phyloP scores from a whole-genome alignment of 306 rosid genomes.

The Rosa persica region DNA sequence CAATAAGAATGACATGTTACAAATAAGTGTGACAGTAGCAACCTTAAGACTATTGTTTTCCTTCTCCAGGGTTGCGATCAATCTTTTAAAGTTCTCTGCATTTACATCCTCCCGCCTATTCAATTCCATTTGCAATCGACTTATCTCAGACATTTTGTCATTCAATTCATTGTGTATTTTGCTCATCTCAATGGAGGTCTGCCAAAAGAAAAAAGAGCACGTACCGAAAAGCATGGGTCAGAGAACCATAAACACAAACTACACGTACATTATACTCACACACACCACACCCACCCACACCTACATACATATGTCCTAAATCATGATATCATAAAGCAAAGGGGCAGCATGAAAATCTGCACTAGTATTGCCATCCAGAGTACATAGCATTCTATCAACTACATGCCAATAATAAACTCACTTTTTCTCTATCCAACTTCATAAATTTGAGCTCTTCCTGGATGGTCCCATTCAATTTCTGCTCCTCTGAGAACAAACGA shows the following conservation, averaged over 20 bases:
- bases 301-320: neutral
- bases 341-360: neutral
- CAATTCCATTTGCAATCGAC: conserved; percentile 63
- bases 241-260: conserved; percentile 27
- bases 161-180: conserved; percentile 55
- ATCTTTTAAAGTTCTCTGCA: conserved; percentile 49
- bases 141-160: conserved; percentile 60
- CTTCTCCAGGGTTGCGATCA: conserved; percentile 63
- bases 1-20: neutral
- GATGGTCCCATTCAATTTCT: conserved; percentile 58
- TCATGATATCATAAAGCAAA: neutral
- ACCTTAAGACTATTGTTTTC: conserved; percentile 83
- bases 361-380: neutral
- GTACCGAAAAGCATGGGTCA: conserved; percentile 17
- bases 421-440: conserved; percentile 60
- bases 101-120: conserved; percentile 39
- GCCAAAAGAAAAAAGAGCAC: conserved; percentile 33
- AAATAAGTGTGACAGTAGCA: conserved; percentile 21
- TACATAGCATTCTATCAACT: neutral
- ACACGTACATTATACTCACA: neutral
- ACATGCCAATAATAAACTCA: conserved; percentile 42
- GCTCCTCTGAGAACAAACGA: conserved; percentile 61
- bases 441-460: conserved; percentile 68
- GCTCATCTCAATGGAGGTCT: conserved; percentile 56
- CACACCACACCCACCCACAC: neutral